These are phyloP conservation scores for Eustoma russellianum DNA, from an alignment of 257 asterid genomes.

Conservation along the genomic window DNA sequence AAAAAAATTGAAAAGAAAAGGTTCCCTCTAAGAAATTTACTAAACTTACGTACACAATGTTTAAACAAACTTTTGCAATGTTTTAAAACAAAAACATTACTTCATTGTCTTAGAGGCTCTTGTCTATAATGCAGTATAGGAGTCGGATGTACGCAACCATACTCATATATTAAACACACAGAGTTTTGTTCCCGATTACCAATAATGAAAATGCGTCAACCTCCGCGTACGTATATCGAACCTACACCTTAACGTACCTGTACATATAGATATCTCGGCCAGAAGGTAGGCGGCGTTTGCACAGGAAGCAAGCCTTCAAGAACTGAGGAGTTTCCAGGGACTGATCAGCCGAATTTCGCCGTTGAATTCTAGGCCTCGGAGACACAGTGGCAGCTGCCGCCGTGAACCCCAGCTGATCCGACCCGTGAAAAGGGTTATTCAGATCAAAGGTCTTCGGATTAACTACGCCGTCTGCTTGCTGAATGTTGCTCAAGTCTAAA, in stretches of 20 bases:
- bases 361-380: slow-evolving; percentile 24
- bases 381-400: slow-evolving; percentile 10
- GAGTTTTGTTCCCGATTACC: too few relatives aligned
- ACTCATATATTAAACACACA: too few relatives aligned
- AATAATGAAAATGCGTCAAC: too few relatives aligned
- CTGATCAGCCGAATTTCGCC: slow-evolving; percentile 50
- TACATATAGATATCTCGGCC: slow-evolving; percentile 89
- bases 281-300: slow-evolving; percentile 59
- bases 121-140: too few relatives aligned
- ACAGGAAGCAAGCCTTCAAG: slow-evolving; percentile 58
- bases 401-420: slow-evolving; percentile 24
- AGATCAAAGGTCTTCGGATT: slow-evolving; percentile 26
- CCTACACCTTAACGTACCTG: slow-evolving; percentile 28
- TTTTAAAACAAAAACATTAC: too few relatives aligned
- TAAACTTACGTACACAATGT: too few relatives aligned
- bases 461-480: slow-evolving; percentile 2
- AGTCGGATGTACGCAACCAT: too few relatives aligned
- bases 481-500: slow-evolving; percentile 25
- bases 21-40: too few relatives aligned
- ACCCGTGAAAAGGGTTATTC: slow-evolving; percentile 16
- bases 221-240: too few relatives aligned
- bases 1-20: too few relatives aligned
- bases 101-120: too few relatives aligned
- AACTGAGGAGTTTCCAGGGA: slow-evolving; percentile 36
- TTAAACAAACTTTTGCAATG: too few relatives aligned